Base-by-base conservation (phyloP, 2,329 filamentous ascomycete genomes). In the Epichloe sp. region DNA sequence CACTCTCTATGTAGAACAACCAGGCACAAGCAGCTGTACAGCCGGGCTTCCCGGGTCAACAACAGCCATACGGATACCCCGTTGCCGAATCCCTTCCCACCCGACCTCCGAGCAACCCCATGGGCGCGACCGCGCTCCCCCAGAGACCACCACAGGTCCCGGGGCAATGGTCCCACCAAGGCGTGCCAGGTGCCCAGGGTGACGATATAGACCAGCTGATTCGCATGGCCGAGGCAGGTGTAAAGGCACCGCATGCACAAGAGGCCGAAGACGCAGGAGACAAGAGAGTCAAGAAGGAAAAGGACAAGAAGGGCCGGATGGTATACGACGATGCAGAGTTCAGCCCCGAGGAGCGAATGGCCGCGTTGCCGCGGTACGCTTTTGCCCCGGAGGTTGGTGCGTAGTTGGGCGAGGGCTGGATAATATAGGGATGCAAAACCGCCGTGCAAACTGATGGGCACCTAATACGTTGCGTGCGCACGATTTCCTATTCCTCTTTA, bases 341-440 rank as follows among this genome's bases (percentile, higher is more conserved):
- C 61, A 93, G 86, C 61, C 86, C 88, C 2, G 90, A 96, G 71
- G 90, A 95, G 75, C 88, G 83, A 69, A 89, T 95, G 86, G 85
- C 88, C 31, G 70, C 73, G 63, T 71, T 93, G 71, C 75, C 85
- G 54, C 83, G 81, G 67, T 95, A 94, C 71, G 81, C 83, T 60
- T 85, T 79, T 52, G 57, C 55, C 36, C 59, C 64, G 5, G 57
- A 59, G 41, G 57, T 60, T 31, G 61, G 47, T 17, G 45, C 34
- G 2, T 47, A 47, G 35, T 15, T 3, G 5, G 14, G 45, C 17
- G n/a, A 23, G 10, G 31, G 43, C 6, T 15, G 37, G 5, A 31
- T 31, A 10, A 10, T 31, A 21, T 2, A 7, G 26, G 26, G 3
- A 31, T 10, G 26, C 26, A 10, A 31, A 3, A 10, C 10, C 26